Percentiles rank a stretch among this genome's conserved stretches.
These are phyloP conservation scores for Suhomyces wounanorum DNA, from an alignment of 1,139 yeast species.

Conservation along the genomic window DNA sequence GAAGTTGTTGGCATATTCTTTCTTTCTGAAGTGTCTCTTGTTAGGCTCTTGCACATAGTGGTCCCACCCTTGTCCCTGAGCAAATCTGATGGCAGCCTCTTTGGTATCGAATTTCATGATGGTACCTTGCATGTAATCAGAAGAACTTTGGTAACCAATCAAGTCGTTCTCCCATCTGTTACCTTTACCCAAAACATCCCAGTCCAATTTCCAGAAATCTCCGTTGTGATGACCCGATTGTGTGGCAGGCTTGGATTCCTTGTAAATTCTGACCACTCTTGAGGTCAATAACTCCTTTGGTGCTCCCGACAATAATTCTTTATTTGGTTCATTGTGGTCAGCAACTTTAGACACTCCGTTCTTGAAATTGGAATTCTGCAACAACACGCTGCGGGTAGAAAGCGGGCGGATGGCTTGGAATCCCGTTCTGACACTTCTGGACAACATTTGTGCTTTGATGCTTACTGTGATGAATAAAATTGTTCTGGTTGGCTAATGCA, in stretches of 20 bases:
- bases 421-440: conserved; percentile 25
- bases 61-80: conserved; percentile 85
- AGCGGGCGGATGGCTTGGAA: conserved; percentile 24
- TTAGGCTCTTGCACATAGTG: conserved; percentile 83
- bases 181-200: conserved; percentile 78
- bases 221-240: conserved; percentile 68
- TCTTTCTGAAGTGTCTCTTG: conserved; percentile 68
- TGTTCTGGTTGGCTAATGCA: conserved; percentile 26
- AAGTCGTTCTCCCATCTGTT: conserved; percentile 90
- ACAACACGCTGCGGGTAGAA: conserved; percentile 17
- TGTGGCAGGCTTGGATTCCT: conserved; percentile 79
- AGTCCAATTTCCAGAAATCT: conserved; percentile 73
- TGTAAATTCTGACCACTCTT: conserved; percentile 75
- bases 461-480: conserved; percentile 5
- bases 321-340: conserved; percentile 29
- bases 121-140: conserved; percentile 89
- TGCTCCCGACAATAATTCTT: conserved; percentile 78
- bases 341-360: conserved; percentile 17
- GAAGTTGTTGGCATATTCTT: conserved; percentile 75
- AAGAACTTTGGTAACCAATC: conserved; percentile 81
- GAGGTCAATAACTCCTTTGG: conserved; percentile 63
- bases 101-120: conserved; percentile 71
- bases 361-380: conserved; percentile 20
- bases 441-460: conserved; percentile 20
- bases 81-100: conserved; percentile 79